A percentile compares a stretch with the other conserved stretches of the same genome.
Conservation (phyloP, 2,329 filamentous ascomycete genomes). For the Tolypocladium album region DNA sequence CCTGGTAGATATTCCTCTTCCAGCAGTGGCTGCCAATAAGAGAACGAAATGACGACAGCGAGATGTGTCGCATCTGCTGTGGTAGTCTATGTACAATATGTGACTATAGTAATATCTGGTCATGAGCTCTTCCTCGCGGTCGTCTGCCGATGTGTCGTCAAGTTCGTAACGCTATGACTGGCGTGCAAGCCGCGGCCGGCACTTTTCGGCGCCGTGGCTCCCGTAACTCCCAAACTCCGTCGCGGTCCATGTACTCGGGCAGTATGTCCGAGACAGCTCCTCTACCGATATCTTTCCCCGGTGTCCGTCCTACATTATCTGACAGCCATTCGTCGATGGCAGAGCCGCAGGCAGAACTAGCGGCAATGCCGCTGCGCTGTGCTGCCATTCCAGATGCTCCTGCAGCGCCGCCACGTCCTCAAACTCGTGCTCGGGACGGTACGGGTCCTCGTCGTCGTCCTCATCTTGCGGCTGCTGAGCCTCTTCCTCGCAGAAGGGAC, state of each 20-base stretch:
- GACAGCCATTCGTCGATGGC: slow-evolving; percentile 28
- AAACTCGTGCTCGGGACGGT: slow-evolving; percentile 39
- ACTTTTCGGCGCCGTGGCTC: background rate
- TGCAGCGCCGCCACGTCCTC: slow-evolving; percentile 36
- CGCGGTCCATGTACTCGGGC: background rate
- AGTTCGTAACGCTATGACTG: slow-evolving; percentile 3
- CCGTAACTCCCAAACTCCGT: background rate
- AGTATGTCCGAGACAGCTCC: background rate
- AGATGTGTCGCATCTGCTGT: slow-evolving; percentile 1
- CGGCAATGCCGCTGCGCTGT: slow-evolving; percentile 30
- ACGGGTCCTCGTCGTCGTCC: slow-evolving; percentile 40
- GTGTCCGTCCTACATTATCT: slow-evolving; percentile 27
- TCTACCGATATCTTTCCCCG: too few relatives aligned
- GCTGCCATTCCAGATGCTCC: slow-evolving; percentile 47
- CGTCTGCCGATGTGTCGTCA: slow-evolving; percentile 1
- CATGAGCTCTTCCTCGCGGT: background rate
- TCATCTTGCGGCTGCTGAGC: slow-evolving; percentile 28
- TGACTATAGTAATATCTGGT: slow-evolving; percentile 6
- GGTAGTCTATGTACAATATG: slow-evolving; percentile 11
- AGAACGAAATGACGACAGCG: background rate
- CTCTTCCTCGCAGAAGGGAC: slow-evolving; percentile 47
- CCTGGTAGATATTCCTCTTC: background rate
- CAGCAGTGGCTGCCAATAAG: background rate
- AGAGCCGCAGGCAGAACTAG: slow-evolving; percentile 20
- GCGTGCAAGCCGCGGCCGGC: background rate